Conservation (phyloP, 2,329 filamentous ascomycete species). For the Pseudogymnoascus sp. region DNA sequence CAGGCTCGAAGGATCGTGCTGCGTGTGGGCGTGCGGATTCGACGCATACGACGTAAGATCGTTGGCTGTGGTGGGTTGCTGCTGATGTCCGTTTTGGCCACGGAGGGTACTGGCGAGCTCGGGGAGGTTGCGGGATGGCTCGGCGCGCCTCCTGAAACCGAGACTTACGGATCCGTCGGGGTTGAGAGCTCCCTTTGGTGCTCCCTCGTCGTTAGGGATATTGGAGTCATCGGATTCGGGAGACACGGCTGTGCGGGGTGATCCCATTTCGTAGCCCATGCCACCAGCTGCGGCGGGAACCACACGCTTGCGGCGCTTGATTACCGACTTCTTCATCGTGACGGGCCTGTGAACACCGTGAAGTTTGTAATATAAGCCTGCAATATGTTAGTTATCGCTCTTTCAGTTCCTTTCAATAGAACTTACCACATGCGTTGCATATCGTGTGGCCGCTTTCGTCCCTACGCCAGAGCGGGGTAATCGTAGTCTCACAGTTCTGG, state of each 20-base stretch:
- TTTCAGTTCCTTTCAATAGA: not conserved
- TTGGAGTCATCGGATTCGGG: constrained; percentile 25
- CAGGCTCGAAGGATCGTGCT: constrained; percentile 34
- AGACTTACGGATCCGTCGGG: constrained; percentile 58
- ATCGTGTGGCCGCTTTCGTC: constrained; percentile 95
- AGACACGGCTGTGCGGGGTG: constrained; percentile 15
- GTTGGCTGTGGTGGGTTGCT: constrained; percentile 41
- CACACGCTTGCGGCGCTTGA: constrained; percentile 90
- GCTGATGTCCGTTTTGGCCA: constrained; percentile 20
- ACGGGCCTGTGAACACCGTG: constrained; percentile 89
- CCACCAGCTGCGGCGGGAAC: constrained; percentile 62
- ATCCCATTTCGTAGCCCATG: constrained; percentile 21
- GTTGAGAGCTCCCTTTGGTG: constrained; percentile 47
- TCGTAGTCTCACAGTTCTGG: constrained; percentile 93
- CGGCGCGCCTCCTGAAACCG: constrained; percentile 41
- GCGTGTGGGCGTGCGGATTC: constrained; percentile 17
- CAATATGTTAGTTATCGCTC: constrained; percentile 14
- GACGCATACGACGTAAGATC: constrained; percentile 36
- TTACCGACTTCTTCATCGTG: constrained; percentile 98
- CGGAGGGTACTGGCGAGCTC: constrained; percentile 21
- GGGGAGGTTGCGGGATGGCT: constrained; percentile 24
- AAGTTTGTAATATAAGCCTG: constrained; percentile 91
- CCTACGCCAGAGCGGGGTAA: constrained; percentile 90
- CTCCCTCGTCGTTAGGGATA: constrained; percentile 3
- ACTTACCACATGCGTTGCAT: constrained; percentile 93